A percentile compares a stretch with the other conserved stretches of the same genome.
phyloP scores from a whole-genome alignment of 164 flowering plant species.

The Liriodendron chinense region DNA sequence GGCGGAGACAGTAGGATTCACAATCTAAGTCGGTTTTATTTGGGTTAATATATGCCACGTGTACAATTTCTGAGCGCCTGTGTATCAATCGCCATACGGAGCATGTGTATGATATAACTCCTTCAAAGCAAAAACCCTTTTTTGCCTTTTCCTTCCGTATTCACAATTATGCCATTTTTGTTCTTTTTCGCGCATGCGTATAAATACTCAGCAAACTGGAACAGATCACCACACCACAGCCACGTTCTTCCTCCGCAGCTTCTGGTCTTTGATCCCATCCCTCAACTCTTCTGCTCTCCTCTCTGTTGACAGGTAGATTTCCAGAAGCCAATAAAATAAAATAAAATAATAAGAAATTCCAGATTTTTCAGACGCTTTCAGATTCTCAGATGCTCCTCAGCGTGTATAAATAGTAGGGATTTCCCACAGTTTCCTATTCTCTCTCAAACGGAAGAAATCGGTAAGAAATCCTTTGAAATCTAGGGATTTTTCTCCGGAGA shows the following conservation, averaged over 20 bases:
- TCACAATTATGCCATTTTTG: background rate
- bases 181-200: background rate
- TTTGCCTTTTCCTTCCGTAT: background rate
- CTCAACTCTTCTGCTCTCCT: background rate
- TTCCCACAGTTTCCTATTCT: background rate
- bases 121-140: too few species aligned
- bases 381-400: background rate
- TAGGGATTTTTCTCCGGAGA: background rate
- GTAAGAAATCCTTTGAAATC: too few species aligned
- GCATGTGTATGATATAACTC: too few species aligned
- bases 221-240: background rate
- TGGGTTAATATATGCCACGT: too few species aligned
- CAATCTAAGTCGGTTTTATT: too few species aligned
- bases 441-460: too few species aligned
- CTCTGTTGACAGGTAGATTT: background rate
- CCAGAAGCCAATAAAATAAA: background rate
- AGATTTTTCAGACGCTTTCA: background rate
- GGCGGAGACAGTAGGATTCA: too few species aligned
- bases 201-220: background rate
- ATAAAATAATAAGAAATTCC: background rate
- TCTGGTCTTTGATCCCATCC: background rate
- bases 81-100: too few species aligned
- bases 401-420: background rate
- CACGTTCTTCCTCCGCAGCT: slow-evolving; percentile 4
- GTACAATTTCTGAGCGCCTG: too few species aligned